Evolutionary conservation across 2,329 filamentous ascomycete genomes (phyloP), one percentile per base, ranked within the genome.

Genomic region (Nemania bipapillata): DNA sequence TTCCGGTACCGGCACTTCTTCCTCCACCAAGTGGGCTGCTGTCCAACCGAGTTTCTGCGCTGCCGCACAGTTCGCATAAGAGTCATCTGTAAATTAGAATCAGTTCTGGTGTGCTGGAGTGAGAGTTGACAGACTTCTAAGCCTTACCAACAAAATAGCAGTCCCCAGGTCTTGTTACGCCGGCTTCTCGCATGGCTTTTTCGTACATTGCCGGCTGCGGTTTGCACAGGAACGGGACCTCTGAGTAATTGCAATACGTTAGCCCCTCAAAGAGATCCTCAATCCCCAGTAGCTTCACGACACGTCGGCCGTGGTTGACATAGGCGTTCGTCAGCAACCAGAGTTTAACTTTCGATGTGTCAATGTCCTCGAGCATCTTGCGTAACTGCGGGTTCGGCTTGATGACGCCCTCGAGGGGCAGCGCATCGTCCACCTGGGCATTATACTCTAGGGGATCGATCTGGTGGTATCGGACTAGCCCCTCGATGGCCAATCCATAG

Each of bases 301-400:
- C 96, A 49, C 94, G 84, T 76, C 88, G 90, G 35, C 89, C 96
- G 77, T 99, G 96, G 37, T 86, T 98, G 72, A 96, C 84, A 76
- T 99, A 97, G 24, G 96, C 96, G 77, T 99, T 99, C 1, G 96
- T 99, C 76, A 99, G 91, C 1, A 99, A 88, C 96, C 96, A 99
- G 32, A 94, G 83, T 71, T 89, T 93, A 71, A 97, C 92, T 79
- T 96, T 96, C 76, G 83, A 87, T 67, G 81, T 90, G 80, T 99
- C 94, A 62, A 99, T 90, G 72, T 94, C 92, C 79, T 91, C 85
- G 5, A 99, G 88, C 53, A 99, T 81, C 76, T 87, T 84, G 57
- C 93, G 90, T 49, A 98, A 84, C 75, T 90, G 85, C 0, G 90
- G 86, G 75, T 96, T 89, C 0, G 93, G 92, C 77, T 90, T 90